Percentiles rank a stretch among this genome's conserved stretches.
Conservation (phyloP, 2,329 filamentous ascomycete species). For the Beauveria brongniartii region DNA sequence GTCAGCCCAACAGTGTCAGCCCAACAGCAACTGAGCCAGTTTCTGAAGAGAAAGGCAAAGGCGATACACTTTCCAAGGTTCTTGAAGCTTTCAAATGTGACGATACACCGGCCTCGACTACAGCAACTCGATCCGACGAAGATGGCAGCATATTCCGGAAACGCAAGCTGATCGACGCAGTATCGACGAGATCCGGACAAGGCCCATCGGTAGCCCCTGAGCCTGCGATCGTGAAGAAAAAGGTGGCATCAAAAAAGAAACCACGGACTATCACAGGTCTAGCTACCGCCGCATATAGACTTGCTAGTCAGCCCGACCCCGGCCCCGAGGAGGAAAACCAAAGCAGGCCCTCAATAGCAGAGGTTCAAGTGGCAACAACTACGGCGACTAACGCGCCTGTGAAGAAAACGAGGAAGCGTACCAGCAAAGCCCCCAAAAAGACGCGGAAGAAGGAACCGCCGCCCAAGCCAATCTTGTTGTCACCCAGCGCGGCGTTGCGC, state of each 20-base stretch:
- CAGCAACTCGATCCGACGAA: slow-evolving; percentile 17
- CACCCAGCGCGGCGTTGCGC: slow-evolving; percentile 59
- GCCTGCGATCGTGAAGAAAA: slow-evolving; percentile 35
- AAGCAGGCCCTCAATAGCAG: neutral
- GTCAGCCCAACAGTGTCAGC: slow-evolving; percentile 25
- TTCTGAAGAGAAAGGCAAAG: neutral
- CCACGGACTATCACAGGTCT: slow-evolving; percentile 69
- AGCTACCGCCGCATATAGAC: slow-evolving; percentile 61
- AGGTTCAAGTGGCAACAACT: neutral
- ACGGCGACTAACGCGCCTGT: neutral
- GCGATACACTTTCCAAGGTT: slow-evolving; percentile 35
- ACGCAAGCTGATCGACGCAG: slow-evolving; percentile 47
- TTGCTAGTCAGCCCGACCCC: slow-evolving; percentile 24
- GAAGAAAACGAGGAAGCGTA: slow-evolving; percentile 21
- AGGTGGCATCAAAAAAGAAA: slow-evolving; percentile 54
- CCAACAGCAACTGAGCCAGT: neutral
- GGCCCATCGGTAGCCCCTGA: slow-evolving; percentile 14
- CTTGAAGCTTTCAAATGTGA: slow-evolving; percentile 33
- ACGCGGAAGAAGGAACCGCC: slow-evolving; percentile 32
- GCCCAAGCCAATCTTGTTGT: slow-evolving; percentile 50
- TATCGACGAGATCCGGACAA: slow-evolving; percentile 24
- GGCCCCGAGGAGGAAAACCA: slow-evolving; percentile 9
- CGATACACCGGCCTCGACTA: slow-evolving; percentile 14
- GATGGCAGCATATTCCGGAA: slow-evolving; percentile 37
- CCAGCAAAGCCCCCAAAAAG: slow-evolving; percentile 25